These are phyloP conservation scores for Acer campestre DNA, from an alignment of 345 rosid species.

Conservation along the genomic window DNA sequence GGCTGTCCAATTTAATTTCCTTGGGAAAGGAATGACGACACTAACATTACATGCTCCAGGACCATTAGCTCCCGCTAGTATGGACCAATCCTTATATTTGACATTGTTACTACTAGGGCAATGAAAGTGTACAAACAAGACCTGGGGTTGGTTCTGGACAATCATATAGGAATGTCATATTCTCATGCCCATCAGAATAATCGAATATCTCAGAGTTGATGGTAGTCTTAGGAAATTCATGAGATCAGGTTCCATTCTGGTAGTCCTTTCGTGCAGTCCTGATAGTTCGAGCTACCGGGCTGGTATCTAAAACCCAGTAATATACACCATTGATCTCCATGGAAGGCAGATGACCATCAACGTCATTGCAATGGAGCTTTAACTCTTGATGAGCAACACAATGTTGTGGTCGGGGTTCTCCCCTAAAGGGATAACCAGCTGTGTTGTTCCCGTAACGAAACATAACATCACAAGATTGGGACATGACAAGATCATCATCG, in stretches of 20 bases:
- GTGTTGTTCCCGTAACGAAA: slow-evolving; percentile 35
- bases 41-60: not conserved
- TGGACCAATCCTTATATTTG: not conserved
- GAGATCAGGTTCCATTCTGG: slow-evolving; percentile 14
- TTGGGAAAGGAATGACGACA: slow-evolving; percentile 14
- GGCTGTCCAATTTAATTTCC: not conserved
- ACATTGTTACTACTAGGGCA: not conserved
- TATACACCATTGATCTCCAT: slow-evolving; percentile 11
- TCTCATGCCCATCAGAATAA: not conserved
- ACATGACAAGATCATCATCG: not conserved
- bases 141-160: not conserved
- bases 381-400: slow-evolving; percentile 50
- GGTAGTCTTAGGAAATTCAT: slow-evolving; percentile 1
- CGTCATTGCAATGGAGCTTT: slow-evolving; percentile 31
- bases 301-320: slow-evolving; percentile 33
- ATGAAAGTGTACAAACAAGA: not conserved
- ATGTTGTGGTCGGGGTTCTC: accelerated
- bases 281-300: not conserved
- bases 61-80: not conserved
- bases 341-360: not conserved
- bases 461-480: not conserved
- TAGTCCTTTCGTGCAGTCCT: slow-evolving; percentile 30
- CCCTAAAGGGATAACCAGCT: slow-evolving; percentile 46
- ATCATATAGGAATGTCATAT: slow-evolving; percentile 27
- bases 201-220: slow-evolving; percentile 19